A percentile compares a stretch with the other conserved stretches of the same genome.
These are phyloP conservation scores for Apostasia shenzhenica DNA, from an alignment of 106 monocot genomes.

Conservation along the genomic window DNA sequence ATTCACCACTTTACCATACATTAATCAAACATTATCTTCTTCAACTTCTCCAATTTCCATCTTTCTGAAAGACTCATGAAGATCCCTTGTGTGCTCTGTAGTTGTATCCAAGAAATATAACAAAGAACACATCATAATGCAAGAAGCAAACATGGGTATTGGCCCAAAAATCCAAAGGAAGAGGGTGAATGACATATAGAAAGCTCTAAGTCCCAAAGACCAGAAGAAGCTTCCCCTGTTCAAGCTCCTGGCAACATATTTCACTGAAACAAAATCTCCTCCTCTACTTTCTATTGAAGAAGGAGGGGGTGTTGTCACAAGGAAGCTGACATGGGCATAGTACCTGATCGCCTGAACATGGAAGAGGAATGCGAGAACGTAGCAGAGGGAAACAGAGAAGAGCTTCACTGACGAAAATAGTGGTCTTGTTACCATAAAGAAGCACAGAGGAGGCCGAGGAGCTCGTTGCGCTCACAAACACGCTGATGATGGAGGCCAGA, in stretches of 20 bases:
- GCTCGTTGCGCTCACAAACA: slow-evolving; percentile 34
- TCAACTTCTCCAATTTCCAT: background rate
- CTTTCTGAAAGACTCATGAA: background rate
- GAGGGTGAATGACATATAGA: slow-evolving; percentile 75
- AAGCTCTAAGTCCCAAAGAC: slow-evolving; percentile 65
- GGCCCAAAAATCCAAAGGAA: slow-evolving; percentile 81
- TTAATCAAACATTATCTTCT: background rate
- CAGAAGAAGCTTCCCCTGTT: slow-evolving; percentile 74
- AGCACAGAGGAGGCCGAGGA: background rate
- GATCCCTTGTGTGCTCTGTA: background rate
- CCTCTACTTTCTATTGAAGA: background rate
- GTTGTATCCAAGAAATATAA: slow-evolving; percentile 60
- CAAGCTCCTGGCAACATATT: slow-evolving; percentile 38
- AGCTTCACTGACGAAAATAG: slow-evolving; percentile 32
- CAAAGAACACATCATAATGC: slow-evolving; percentile 26
- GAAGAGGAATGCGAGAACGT: slow-evolving; percentile 68
- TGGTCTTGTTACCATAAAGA: slow-evolving; percentile 21
- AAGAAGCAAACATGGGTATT: slow-evolving; percentile 47
- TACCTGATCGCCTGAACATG: slow-evolving; percentile 70
- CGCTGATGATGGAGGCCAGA: slow-evolving; percentile 61
- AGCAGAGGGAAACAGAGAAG: slow-evolving; percentile 65
- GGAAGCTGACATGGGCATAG: slow-evolving; percentile 73
- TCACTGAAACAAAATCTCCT: slow-evolving; percentile 8
- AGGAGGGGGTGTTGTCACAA: slow-evolving; percentile 47
- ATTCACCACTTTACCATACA: background rate